These are phyloP conservation scores for Tetracladium maxilliforme DNA, from an alignment of 2,329 filamentous ascomycete genomes.

Conservation along the genomic window DNA sequence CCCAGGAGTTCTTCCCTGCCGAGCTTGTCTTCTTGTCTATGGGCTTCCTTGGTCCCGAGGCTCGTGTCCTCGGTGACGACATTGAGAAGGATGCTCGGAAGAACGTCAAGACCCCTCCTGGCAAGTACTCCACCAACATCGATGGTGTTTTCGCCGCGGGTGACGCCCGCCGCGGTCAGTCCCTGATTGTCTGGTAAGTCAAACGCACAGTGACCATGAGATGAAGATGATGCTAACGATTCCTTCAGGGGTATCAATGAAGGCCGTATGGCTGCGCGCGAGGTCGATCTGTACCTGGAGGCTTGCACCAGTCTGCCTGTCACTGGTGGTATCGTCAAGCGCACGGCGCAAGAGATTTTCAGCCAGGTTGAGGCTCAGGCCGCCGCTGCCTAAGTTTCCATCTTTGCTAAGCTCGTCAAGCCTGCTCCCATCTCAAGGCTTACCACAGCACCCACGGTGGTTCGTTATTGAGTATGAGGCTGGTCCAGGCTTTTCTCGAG, in stretches of 20 bases:
- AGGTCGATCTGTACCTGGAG: constrained; percentile 80
- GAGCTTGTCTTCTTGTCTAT: constrained; percentile 90
- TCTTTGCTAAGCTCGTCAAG: constrained; percentile 1
- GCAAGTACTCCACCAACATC: constrained; percentile 79
- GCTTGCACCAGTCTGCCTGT: constrained; percentile 69
- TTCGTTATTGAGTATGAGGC: too few relatives aligned
- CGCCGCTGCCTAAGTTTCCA: constrained; percentile 12
- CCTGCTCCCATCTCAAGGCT: too few relatives aligned
- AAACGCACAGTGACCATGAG: neutral
- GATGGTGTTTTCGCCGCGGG: constrained; percentile 85
- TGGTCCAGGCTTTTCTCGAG: too few relatives aligned
- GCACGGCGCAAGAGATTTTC: constrained; percentile 59
- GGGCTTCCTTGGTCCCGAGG: constrained; percentile 93
- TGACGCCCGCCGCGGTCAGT: constrained; percentile 90
- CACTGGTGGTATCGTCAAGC: constrained; percentile 85
- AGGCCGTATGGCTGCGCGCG: constrained; percentile 80
- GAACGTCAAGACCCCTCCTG: constrained; percentile 87
- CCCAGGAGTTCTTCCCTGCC: constrained; percentile 90
- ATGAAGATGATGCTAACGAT: constrained; percentile 16
- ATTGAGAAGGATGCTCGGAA: constrained; percentile 87
- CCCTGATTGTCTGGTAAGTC: constrained; percentile 83
- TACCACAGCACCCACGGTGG: too few relatives aligned
- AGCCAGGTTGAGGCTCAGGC: constrained; percentile 12
- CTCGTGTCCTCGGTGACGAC: constrained; percentile 70
- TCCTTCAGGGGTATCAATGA: constrained; percentile 77